Evolutionary conservation across 2,329 filamentous ascomycete species (phyloP).

Genomic region (Aspergillus pseudoviridinutans): DNA sequence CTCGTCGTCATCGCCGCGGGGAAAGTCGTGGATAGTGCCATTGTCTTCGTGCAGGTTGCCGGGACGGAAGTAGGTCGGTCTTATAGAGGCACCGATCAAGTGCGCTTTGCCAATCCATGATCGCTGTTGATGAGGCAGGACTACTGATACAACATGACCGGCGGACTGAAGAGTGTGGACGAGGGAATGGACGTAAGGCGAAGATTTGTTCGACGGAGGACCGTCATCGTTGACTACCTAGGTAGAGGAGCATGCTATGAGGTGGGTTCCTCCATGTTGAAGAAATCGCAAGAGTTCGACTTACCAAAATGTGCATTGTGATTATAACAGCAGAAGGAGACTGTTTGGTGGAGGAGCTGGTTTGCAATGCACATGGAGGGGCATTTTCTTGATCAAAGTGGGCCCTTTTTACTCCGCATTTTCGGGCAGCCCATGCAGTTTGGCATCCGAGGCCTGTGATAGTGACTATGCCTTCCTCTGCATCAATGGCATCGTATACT

Average conservation of each 20-base stretch:
- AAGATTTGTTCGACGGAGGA: constrained; percentile 71
- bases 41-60: constrained; percentile 59
- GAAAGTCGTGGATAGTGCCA: constrained; percentile 62
- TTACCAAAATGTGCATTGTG: constrained; percentile 51
- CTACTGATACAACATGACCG: constrained; percentile 85
- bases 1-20: constrained; percentile 44
- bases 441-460: not conserved
- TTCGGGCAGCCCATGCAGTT: not conserved
- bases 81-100: constrained; percentile 83
- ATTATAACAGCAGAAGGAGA: not conserved
- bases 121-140: constrained; percentile 84
- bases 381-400: not conserved
- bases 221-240: constrained; percentile 69
- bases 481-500: not conserved
- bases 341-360: constrained; percentile 6
- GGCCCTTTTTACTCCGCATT: not conserved
- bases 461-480: not conserved
- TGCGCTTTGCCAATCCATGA: constrained; percentile 99
- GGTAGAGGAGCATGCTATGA: constrained; percentile 2
- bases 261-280: not conserved
- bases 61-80: constrained; percentile 77
- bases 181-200: constrained; percentile 74
- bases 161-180: constrained; percentile 66
- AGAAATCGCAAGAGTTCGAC: constrained; percentile 12
- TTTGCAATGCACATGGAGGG: not conserved